A percentile compares a stretch with the other conserved stretches of the same genome.
phyloP scores from a whole-genome alignment of 1,284 basidiomycete species.

The Fomitopsis schrenkii region DNA sequence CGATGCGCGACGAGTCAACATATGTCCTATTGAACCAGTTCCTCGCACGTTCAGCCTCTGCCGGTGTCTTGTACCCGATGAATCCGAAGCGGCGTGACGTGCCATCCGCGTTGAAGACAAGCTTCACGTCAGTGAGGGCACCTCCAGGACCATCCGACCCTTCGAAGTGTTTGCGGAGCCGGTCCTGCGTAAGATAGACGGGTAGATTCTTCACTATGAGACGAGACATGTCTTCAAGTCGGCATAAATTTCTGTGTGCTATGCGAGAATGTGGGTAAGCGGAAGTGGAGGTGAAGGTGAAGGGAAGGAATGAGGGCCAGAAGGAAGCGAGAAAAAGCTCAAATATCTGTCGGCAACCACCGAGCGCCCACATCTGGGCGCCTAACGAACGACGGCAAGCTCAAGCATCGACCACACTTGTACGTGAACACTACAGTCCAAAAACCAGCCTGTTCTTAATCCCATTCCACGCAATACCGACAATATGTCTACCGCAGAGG shows the following conservation, averaged over 20 bases:
- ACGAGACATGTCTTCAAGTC: conserved; percentile 65
- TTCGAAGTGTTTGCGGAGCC: conserved; percentile 70
- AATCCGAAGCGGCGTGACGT: conserved; percentile 89
- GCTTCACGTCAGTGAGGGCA: conserved; percentile 84
- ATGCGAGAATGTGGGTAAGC: neutral
- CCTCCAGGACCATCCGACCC: conserved; percentile 59
- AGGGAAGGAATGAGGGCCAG: neutral
- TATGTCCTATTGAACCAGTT: conserved; percentile 88
- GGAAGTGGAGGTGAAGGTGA: neutral
- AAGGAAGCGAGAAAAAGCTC: neutral
- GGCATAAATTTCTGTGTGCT: neutral
- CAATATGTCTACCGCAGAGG: conserved; percentile 13
- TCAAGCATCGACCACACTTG: neutral
- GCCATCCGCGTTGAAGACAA: conserved; percentile 76
- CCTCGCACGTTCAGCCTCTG: conserved; percentile 73
- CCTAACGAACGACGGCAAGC: neutral
- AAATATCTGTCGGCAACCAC: neutral
- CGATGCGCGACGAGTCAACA: conserved; percentile 72
- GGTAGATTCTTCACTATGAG: conserved; percentile 92
- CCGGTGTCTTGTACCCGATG: conserved; percentile 82
- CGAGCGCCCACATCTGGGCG: neutral
- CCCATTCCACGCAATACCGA: neutral
- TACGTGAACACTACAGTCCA: neutral
- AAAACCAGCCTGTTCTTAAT: too few species aligned
- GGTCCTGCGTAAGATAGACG: conserved; percentile 60